Base-by-base conservation (phyloP, 1,284 basidiomycete genomes). In the Sporisorium exsertum region DNA sequence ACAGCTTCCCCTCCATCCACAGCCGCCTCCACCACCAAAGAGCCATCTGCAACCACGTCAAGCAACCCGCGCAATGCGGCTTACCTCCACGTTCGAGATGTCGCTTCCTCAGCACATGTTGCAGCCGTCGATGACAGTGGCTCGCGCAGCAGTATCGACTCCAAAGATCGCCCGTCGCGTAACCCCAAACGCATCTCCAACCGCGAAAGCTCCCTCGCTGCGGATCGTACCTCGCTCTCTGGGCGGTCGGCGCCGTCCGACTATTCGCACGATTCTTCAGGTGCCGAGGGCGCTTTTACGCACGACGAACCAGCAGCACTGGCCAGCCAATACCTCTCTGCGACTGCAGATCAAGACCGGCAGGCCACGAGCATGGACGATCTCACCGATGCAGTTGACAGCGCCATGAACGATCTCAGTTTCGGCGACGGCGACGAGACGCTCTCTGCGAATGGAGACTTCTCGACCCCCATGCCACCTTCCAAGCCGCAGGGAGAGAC, bases 381-480 rank as follows among this genome's bases (percentile, higher is more conserved):
- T 16, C 58, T 82, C 16, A 77, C 80, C 35, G 73, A 77, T 8
- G 78, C 80, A 1, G 78, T 82, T 16, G 59, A 66, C n/a, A 63
- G 56, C 42, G 81, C 78, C 13, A 72, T 82, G 75, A 72, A 80
- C 52, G 73, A 79, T 59, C 68, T 82, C 27, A 81, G 73, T 55
- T 81, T 82, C 32, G 73, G 71, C 35, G 69, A 66, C 37, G 73
- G 71, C 26, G 69, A 66, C 42, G 72, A 75, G 20, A 72, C 72
- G 9, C 33, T 66, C 22, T 70, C 63, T 3, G 62, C 63, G 3
- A 64, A 70, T 13, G 65, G 73, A 13, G 66, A 70, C 13, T 54
- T 63, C 13, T 29, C 63, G 15, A 77, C 75, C 45, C 66, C 68
- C 1, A 54, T 62, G 54, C 69, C 61, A n/a, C 51, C 71, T 5